A percentile compares a stretch with the other conserved stretches of the same genome.
phyloP scores from a whole-genome alignment of 2,329 filamentous ascomycete species.

The Trichoderma semiorbis region DNA sequence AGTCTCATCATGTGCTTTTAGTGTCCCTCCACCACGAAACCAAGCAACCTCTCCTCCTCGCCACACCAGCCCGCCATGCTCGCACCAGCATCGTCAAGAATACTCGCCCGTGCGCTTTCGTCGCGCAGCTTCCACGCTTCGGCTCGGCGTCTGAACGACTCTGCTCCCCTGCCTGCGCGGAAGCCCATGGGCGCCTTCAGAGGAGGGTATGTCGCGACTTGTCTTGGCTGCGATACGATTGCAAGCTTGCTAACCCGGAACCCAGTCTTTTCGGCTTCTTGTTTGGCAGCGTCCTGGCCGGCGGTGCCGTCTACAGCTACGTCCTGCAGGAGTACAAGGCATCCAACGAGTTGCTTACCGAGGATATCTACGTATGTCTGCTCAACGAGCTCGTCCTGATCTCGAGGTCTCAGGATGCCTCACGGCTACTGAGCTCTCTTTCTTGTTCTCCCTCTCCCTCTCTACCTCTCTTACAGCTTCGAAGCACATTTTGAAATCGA shows the following conservation, averaged over 20 bases:
- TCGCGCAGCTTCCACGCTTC: conserved; percentile 50
- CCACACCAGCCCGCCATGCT: conserved; percentile 35
- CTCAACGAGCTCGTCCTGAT: neutral
- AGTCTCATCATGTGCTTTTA: conserved; percentile 19
- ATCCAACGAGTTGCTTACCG: conserved; percentile 86
- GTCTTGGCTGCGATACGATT: conserved; percentile 4
- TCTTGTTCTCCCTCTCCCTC: neutral
- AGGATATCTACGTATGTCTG: conserved; percentile 90
- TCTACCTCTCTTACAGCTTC: too few relatives aligned
- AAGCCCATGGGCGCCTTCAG: conserved; percentile 60
- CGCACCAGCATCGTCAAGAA: conserved; percentile 37
- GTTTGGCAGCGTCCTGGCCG: conserved; percentile 74
- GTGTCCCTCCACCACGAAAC: neutral
- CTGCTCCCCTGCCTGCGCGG: conserved; percentile 50
- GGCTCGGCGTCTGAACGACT: conserved; percentile 42
- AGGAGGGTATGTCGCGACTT: conserved; percentile 50
- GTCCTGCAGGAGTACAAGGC: conserved; percentile 90
- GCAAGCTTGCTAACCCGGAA: conserved; percentile 6
- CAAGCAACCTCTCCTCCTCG: conserved; percentile 9
- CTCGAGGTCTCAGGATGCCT: neutral
- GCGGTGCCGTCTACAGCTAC: conserved; percentile 84
- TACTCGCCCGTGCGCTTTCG: conserved; percentile 38
- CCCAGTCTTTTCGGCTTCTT: conserved; percentile 88
- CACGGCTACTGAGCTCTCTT: too few relatives aligned
- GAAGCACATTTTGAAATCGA: neutral